A percentile compares a stretch with the other conserved stretches of the same genome.
Evolutionary conservation across 176 grass and related monocot genomes (phyloP).

Genomic region (Oryza meridionalis): DNA sequence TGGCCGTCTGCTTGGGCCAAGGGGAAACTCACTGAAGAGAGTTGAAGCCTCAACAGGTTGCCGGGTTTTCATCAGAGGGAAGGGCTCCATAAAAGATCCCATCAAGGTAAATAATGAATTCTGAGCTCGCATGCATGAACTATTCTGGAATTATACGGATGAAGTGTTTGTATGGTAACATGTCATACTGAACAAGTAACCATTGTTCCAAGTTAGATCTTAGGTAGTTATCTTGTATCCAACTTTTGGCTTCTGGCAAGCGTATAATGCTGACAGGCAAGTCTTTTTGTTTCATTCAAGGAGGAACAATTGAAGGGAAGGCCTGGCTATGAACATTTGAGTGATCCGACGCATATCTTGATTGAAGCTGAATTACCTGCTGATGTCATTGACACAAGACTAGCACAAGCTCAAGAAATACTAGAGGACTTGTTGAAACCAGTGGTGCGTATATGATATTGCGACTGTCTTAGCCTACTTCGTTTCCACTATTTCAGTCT

Average conservation of each 20-base stretch:
- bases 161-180: neutral
- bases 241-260: neutral
- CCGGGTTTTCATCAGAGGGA: conserved; percentile 85
- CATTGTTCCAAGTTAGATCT: neutral
- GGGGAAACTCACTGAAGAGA: conserved; percentile 81
- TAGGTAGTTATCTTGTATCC: neutral
- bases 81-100: conserved; percentile 84
- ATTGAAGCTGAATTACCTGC: conserved; percentile 91
- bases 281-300: conserved; percentile 46
- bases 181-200: neutral
- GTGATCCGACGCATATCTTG: conserved; percentile 77
- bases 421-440: conserved; percentile 82
- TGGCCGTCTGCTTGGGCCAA: conserved; percentile 76
- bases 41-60: conserved; percentile 80
- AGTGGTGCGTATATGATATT: conserved; percentile 51
- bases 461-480: neutral
- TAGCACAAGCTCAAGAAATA: conserved; percentile 79
- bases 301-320: conserved; percentile 82
- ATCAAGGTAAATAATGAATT: conserved; percentile 54
- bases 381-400: conserved; percentile 69
- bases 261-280: conserved; percentile 18
- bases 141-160: neutral
- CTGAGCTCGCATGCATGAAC: neutral
- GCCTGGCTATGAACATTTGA: conserved; percentile 82
- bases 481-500: conserved; percentile 5